These are phyloP conservation scores for Microthlaspi erraticum DNA, from an alignment of 345 rosid species.

Conservation along the genomic window DNA sequence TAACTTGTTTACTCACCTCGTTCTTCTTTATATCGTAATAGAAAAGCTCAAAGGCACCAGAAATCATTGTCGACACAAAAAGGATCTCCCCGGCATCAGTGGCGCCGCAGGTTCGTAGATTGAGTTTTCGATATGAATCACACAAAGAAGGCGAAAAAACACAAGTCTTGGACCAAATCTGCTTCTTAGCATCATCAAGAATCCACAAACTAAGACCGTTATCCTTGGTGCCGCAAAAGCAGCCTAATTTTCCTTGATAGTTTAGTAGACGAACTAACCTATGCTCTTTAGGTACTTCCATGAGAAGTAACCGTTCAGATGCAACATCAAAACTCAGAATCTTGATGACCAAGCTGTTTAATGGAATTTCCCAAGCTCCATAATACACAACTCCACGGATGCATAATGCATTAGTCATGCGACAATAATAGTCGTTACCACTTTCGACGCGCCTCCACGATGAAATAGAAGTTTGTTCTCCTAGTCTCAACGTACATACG, in stretches of 20 bases:
- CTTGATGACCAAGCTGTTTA: background rate
- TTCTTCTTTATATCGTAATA: background rate
- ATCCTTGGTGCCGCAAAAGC: background rate
- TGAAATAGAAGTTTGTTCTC: background rate
- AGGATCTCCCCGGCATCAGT: slow-evolving; percentile 3
- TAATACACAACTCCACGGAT: background rate
- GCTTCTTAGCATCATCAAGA: background rate
- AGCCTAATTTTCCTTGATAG: background rate
- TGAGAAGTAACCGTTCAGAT: background rate
- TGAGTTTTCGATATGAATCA: background rate
- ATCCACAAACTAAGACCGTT: background rate
- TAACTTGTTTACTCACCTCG: background rate
- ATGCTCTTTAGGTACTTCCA: background rate
- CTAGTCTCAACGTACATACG: background rate
- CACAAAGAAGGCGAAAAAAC: background rate
- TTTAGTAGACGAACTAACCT: background rate
- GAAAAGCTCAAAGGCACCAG: background rate
- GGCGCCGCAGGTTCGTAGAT: background rate
- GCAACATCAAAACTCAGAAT: slow-evolving; percentile 3
- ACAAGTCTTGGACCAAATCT: background rate
- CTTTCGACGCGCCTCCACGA: background rate
- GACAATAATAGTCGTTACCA: background rate
- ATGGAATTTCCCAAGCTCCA: background rate
- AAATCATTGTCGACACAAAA: background rate
- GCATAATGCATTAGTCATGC: background rate